Percentiles rank a stretch among this genome's conserved stretches.
Conservation (phyloP, 1,284 basidiomycete genomes). For the Grifola frondosa region DNA sequence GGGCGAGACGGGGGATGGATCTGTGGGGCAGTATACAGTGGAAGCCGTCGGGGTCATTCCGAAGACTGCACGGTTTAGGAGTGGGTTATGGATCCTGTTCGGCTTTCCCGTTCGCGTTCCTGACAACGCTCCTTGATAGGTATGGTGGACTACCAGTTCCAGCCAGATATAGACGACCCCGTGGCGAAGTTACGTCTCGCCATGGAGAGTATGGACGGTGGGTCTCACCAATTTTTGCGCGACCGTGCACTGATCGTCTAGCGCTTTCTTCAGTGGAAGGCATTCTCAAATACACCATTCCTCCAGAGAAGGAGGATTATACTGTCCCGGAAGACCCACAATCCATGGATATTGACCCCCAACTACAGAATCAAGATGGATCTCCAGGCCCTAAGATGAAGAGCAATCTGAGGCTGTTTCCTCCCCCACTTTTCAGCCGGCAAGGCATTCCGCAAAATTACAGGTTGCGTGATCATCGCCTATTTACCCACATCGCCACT, state of each 20-base stretch:
- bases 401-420: constrained; percentile 71
- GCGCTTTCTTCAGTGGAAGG: constrained; percentile 62
- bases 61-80: constrained; percentile 87
- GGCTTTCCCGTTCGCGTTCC: too few relatives aligned
- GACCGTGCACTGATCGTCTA: too few relatives aligned
- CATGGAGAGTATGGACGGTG: constrained; percentile 82
- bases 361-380: constrained; percentile 18
- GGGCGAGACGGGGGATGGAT: constrained; percentile 33
- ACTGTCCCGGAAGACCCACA: constrained; percentile 27
- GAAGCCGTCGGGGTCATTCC: constrained; percentile 75
- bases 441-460: constrained; percentile 77
- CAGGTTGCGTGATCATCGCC: constrained; percentile 49
- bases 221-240: neutral
- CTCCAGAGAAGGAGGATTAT: constrained; percentile 67
- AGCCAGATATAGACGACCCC: constrained; percentile 70
- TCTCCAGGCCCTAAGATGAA: constrained; percentile 24
- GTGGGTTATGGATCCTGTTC: too few relatives aligned
- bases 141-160: constrained; percentile 91
- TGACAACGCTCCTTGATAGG: constrained; percentile 51
- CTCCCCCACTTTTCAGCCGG: constrained; percentile 83
- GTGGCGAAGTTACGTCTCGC: constrained; percentile 66
- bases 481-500: neutral
- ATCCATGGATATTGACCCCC: constrained; percentile 39
- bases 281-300: constrained; percentile 66
- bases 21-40: constrained; percentile 75